phyloP scores from a whole-genome alignment of 2,329 filamentous ascomycete genomes.

The Tolypocladium sp. region DNA sequence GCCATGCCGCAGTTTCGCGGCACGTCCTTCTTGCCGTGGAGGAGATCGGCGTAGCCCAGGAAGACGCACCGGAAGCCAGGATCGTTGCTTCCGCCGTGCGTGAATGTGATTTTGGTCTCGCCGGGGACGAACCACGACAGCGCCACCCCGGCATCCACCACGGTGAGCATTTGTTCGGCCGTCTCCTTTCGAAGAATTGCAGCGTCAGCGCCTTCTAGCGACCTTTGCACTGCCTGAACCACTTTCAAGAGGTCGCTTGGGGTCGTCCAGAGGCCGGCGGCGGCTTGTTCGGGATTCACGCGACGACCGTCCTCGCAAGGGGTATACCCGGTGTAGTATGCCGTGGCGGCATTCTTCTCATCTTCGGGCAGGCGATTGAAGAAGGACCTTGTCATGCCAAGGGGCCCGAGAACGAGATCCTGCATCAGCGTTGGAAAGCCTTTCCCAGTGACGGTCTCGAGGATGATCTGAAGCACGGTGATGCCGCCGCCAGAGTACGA shows the following conservation, averaged over 20 bases:
- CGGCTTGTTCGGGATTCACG: conserved; percentile 6
- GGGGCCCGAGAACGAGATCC: neutral
- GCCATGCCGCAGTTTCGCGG: conserved; percentile 8
- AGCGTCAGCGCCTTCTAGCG: conserved; percentile 4
- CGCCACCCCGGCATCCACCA: conserved; percentile 4
- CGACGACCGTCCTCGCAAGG: neutral
- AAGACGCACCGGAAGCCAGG: conserved; percentile 9
- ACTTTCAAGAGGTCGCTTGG: conserved; percentile 11
- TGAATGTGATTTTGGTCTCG: conserved; percentile 3
- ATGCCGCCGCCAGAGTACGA: neutral
- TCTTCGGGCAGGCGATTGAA: neutral
- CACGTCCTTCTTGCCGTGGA: neutral
- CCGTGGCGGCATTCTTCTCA: neutral
- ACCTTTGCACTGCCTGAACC: conserved; percentile 8
- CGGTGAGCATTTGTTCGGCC: conserved; percentile 9
- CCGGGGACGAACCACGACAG: conserved; percentile 10
- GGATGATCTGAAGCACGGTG: neutral
- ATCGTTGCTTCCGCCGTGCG: conserved; percentile 9
- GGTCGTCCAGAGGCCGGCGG: conserved; percentile 12
- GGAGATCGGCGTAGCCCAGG: conserved; percentile 6
- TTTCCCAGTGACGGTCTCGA: neutral
- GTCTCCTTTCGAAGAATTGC: conserved; percentile 5
- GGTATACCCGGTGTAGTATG: neutral
- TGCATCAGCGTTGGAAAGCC: neutral
- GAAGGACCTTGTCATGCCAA: neutral